phyloP scores from a whole-genome alignment of 345 rosid species.

The Melastoma malabathricum region DNA sequence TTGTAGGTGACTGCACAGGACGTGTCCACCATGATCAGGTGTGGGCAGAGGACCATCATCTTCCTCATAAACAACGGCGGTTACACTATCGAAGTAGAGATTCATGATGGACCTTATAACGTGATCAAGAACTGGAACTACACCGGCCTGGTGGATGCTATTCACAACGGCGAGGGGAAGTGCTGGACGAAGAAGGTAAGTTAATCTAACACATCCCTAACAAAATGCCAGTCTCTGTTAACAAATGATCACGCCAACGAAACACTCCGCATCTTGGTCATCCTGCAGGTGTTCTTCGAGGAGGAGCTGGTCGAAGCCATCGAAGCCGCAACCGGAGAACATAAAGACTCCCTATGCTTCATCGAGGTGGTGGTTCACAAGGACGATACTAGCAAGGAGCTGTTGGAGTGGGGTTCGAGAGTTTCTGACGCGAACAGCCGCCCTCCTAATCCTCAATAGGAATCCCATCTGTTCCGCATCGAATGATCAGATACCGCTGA shows the following conservation, averaged over 20 bases:
- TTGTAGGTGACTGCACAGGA: conserved; percentile 67
- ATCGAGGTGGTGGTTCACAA: conserved; percentile 64
- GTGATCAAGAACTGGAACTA: conserved; percentile 90
- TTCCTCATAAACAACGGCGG: conserved; percentile 79
- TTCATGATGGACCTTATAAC: conserved; percentile 79
- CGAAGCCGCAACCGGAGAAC: conserved; percentile 30
- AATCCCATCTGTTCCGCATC: too few species aligned
- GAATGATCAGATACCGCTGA: neutral
- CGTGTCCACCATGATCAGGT: conserved; percentile 57
- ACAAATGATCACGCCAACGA: neutral
- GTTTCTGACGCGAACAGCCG: conserved; percentile 74
- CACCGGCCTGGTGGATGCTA: conserved; percentile 54
- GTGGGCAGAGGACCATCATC: conserved; percentile 51
- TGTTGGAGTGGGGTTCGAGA: conserved; percentile 68
- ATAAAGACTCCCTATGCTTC: conserved; percentile 65
- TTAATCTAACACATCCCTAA: neutral
- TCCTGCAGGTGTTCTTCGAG: conserved; percentile 40
- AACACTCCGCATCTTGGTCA: neutral
- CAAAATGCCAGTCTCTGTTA: neutral
- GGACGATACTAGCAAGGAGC: conserved; percentile 82
- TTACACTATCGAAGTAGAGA: conserved; percentile 74
- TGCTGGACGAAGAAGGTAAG: conserved; percentile 77
- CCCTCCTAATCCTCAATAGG: conserved; percentile 57
- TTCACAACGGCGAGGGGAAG: conserved; percentile 66
- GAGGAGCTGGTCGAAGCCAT: conserved; percentile 57